Evolutionary conservation across 176 grass and related monocot genomes (phyloP).

Genomic region (Poa annua): DNA sequence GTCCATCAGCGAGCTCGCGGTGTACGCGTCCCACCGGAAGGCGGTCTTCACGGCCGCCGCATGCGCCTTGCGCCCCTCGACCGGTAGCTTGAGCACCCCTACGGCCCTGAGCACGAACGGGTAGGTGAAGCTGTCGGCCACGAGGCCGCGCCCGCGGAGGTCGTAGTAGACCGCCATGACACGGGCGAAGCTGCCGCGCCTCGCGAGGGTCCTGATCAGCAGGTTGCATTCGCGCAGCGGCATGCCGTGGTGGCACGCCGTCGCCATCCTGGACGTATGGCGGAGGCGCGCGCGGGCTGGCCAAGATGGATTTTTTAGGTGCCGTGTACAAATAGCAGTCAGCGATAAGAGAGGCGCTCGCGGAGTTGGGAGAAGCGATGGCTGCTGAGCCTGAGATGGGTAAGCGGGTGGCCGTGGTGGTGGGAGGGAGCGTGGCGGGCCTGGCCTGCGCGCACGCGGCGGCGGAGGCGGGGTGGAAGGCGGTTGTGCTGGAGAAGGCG

Average conservation of each 20-base stretch:
- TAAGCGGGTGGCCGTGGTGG: constrained; percentile 62
- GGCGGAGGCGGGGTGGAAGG: constrained; percentile 61
- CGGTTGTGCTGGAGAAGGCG: constrained; percentile 78
- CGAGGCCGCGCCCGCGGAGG: constrained; percentile 52
- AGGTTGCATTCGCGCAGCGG: constrained; percentile 60
- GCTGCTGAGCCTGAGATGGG: constrained; percentile 32
- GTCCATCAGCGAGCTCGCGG: constrained; percentile 58
- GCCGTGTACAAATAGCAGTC: constrained; percentile 18
- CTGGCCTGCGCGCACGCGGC: constrained; percentile 77
- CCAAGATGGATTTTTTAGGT: constrained; percentile 29
- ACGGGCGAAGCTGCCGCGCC: constrained; percentile 37
- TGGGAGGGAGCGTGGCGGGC: constrained; percentile 85
- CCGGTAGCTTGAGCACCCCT: constrained; percentile 46
- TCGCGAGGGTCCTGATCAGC: constrained; percentile 57
- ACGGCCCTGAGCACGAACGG: constrained; percentile 66
- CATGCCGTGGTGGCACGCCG: constrained; percentile 39
- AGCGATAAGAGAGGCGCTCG: not conserved
- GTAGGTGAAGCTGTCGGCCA: constrained; percentile 75
- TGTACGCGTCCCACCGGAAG: constrained; percentile 57
- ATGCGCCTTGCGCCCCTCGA: constrained; percentile 56
- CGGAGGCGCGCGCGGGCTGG: constrained; percentile 19
- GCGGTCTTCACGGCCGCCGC: constrained; percentile 49
- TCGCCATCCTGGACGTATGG: constrained; percentile 34
- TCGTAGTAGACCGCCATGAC: constrained; percentile 57
- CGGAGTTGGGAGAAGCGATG: not conserved